phyloP scores from a whole-genome alignment of 1,139 yeast species.

The Pneumocystis murina region DNA sequence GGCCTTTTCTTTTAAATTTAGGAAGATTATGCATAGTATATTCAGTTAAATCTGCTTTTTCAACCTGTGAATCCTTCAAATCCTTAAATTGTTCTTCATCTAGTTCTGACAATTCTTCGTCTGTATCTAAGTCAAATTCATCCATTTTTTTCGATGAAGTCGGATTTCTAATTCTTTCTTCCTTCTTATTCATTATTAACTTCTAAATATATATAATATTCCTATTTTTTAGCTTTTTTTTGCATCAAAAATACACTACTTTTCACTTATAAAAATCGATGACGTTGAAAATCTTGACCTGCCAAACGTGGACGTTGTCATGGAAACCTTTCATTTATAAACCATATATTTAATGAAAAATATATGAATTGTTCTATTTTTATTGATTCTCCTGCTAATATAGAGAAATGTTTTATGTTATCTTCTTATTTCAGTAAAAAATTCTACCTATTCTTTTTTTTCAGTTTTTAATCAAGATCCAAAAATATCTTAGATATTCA shows the following conservation, averaged over 20 bases:
- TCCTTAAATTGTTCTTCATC: conserved; percentile 28
- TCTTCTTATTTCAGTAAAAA: too few species aligned
- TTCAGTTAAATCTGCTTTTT: conserved; percentile 25
- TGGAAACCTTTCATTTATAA: too few species aligned
- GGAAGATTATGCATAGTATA: conserved; percentile 19
- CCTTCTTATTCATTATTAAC: not conserved
- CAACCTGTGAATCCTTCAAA: conserved; percentile 19
- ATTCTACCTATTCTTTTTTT: too few species aligned
- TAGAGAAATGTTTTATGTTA: too few species aligned
- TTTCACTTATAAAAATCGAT: too few species aligned
- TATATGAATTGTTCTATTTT: too few species aligned
- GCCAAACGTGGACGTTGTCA: too few species aligned
- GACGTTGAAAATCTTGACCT: too few species aligned
- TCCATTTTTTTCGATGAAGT: not conserved
- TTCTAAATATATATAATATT: not conserved
- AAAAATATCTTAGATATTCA: too few species aligned
- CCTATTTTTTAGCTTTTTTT: not conserved
- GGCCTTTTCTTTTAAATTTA: conserved; percentile 24
- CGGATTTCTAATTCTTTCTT: not conserved
- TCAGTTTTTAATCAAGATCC: too few species aligned
- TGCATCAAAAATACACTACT: not conserved
- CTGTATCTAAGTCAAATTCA: conserved; percentile 17
- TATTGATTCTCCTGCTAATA: too few species aligned
- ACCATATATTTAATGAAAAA: too few species aligned
- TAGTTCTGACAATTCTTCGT: conserved; percentile 26